phyloP scores from a whole-genome alignment of 192 early-diverging fungal species.

The Tieghemiomyces parasiticus region DNA sequence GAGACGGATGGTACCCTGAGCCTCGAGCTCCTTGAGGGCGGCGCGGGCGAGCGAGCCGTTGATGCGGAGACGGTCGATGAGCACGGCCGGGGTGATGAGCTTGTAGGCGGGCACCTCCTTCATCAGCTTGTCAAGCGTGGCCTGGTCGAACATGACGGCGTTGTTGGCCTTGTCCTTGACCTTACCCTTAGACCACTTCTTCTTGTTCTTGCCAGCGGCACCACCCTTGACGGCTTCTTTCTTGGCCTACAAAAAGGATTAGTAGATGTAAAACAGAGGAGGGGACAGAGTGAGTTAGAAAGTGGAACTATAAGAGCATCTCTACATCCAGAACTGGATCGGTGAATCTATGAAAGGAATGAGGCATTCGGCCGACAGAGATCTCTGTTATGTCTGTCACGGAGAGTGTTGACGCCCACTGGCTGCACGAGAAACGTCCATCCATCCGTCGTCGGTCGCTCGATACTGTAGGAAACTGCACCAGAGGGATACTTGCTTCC shows the following conservation, averaged over 20 bases:
- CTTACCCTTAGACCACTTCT: slow-evolving; percentile 99
- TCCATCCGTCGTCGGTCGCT: neutral
- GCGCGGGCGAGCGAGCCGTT: slow-evolving; percentile 94
- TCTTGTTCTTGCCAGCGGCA: slow-evolving; percentile 14
- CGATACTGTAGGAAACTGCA: neutral
- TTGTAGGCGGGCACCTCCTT: slow-evolving; percentile 99
- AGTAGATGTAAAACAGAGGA: neutral
- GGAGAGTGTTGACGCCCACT: neutral
- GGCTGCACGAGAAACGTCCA: no score
- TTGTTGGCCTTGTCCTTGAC: slow-evolving; percentile 99
- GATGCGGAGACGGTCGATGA: slow-evolving; percentile 96
- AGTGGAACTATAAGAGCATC: no score
- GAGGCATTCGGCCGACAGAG: neutral
- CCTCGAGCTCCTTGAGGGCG: slow-evolving; percentile 87
- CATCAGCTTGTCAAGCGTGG: slow-evolving; percentile 95
- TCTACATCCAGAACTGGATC: no score
- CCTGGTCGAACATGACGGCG: slow-evolving; percentile 91
- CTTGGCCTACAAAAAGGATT: neutral
- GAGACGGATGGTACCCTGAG: slow-evolving; percentile 82
- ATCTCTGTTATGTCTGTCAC: neutral
- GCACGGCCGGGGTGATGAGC: slow-evolving; percentile 93
- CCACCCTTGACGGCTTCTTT: neutral
- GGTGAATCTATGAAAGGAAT: no score
- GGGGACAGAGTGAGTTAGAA: neutral
- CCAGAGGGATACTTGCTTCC: no score